These are phyloP conservation scores for Pseudogymnoascus sp. DNA, from an alignment of 2,329 filamentous ascomycete species.

Conservation along the genomic window DNA sequence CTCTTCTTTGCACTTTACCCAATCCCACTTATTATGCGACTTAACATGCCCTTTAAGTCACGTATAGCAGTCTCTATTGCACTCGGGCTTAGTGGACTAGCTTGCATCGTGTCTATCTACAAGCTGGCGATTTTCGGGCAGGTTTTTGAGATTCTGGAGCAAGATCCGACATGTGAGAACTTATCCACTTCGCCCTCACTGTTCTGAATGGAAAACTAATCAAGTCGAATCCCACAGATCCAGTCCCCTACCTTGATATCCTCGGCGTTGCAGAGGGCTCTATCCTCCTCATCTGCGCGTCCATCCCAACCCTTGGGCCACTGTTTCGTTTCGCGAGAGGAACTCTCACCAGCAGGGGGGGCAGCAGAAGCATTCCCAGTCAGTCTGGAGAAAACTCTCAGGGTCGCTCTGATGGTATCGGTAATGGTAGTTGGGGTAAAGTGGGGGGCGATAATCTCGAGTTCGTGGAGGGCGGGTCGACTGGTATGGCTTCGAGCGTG, in stretches of 20 bases:
- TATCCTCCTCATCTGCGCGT: constrained; percentile 9
- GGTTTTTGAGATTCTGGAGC: constrained; percentile 20
- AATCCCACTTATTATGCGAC: constrained; percentile 28
- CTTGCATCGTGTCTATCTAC: constrained; percentile 26
- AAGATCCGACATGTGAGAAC: constrained; percentile 27
- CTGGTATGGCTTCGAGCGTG: constrained; percentile 11
- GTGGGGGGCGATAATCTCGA: constrained; percentile 11
- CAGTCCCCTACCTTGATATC: constrained; percentile 24
- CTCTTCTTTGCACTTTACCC: constrained; percentile 30
- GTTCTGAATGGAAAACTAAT: constrained; percentile 11
- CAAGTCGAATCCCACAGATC: constrained; percentile 16
- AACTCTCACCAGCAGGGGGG: not conserved
- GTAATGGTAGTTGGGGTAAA: constrained; percentile 10
- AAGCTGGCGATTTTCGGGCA: constrained; percentile 25
- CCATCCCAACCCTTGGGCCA: constrained; percentile 11
- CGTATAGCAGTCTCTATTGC: constrained; percentile 24
- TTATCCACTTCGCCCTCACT: not conserved
- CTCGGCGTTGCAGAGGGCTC: constrained; percentile 22
- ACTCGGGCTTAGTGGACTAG: constrained; percentile 24
- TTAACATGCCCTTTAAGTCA: constrained; percentile 27
- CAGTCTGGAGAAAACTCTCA: constrained; percentile 6
- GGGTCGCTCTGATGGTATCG: not conserved
- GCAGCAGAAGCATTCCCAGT: not conserved
- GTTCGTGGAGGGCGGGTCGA: constrained; percentile 8
- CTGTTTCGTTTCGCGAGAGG: constrained; percentile 12